Base-by-base conservation (phyloP, 805 yeast species). In the Torulaspora franciscae region DNA sequence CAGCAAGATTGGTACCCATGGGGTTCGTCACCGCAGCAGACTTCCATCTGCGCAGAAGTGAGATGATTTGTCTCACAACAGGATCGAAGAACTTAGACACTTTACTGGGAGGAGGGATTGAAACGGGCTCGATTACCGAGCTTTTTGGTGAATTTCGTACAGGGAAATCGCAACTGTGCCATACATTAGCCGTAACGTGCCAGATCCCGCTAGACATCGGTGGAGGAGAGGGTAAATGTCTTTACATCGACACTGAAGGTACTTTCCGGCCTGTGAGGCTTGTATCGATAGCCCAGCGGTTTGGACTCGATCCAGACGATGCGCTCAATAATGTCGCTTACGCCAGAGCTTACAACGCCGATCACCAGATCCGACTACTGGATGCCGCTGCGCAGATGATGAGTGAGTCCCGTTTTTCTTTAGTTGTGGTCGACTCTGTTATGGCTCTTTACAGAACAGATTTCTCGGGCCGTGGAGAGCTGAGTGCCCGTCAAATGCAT, bases 21-120 rank as follows among this genome's bases (percentile, higher is more conserved):
- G 99, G 99, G 0, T 93, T 93, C 70, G 91, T 96, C 17, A 91
- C 98, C 0, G 99, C 98, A 2, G 83, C 95, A 1, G 97, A 89
- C 63, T 88, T 87, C 63, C 96, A 89, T 64, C 79, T 82, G 57
- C 77, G 96, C 57, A 75, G 98, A 57, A 80, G 91, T 4, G 96
- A 89, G 62, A 76, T 93, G 67, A 89, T 93, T 46, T 85, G 96
- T 59, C 71, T 93, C 44, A 90, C 98, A 1, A 91, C 99, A 0
- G 99, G 99, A 1, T 89, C 98, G 2, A 88, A 89, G 61, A 91
- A 88, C 58, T 72, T 93, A 35, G 99, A 93, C 64, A 88, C 96
- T 1, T 71, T 93, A 40, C 71, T 93, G 32, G 97, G 97, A 7
- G 99, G 99, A 43, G 99, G 99, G 33, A 77, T 93, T 41, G 99